Evolutionary conservation across 2,329 filamentous ascomycete species (phyloP), one percentile per base, ranked within the genome.

Genomic region (Neofusicoccum umdonicola): DNA sequence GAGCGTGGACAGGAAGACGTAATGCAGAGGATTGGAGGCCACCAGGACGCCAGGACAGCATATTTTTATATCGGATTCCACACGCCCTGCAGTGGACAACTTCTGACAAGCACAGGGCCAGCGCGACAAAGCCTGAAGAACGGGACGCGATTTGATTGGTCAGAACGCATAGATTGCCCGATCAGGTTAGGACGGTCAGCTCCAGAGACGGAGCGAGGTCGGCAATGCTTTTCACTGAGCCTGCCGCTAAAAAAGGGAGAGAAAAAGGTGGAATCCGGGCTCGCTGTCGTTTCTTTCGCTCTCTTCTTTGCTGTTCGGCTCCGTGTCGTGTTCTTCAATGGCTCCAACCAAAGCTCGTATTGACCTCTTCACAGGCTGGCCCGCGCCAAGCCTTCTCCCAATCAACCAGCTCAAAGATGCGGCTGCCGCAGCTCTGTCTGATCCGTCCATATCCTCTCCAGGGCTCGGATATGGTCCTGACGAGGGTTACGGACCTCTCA

Each of bases 381-480:
- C 22, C 22, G 22, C 22, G 22, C 22, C 22, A 22, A 22, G 22
- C 22, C 84, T 95, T 4, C 83, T 96, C 11, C 91, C 92, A 4
- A 84, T 85, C 2, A 74, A 81, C 3, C 81, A 88, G 15, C 82
- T 96, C 64, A 81, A 84, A 41, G 77, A 79, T 34, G 89, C 91
- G 27, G 81, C 89, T 64, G 79, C 83, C 64, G 79, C 80, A 60
- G 85, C 88, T 6, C 83, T 96, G 52, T 81, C 85, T 12, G 81
- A 89, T 71, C 84, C 86, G 6, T 72, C 76, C 9, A 78, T 89
- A 64, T 86, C 84, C 63, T 79, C 83, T 2, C 85, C 88, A 0
- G 89, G 84, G 12, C 83, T 97, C 39, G 83, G 88, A 63, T 97
- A 97, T 72, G 93, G 90, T 0, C 88, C 92, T 0, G 91, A 96